Base-by-base conservation (phyloP, 192 early-diverging fungal genomes). In the Coemansia reversa region DNA sequence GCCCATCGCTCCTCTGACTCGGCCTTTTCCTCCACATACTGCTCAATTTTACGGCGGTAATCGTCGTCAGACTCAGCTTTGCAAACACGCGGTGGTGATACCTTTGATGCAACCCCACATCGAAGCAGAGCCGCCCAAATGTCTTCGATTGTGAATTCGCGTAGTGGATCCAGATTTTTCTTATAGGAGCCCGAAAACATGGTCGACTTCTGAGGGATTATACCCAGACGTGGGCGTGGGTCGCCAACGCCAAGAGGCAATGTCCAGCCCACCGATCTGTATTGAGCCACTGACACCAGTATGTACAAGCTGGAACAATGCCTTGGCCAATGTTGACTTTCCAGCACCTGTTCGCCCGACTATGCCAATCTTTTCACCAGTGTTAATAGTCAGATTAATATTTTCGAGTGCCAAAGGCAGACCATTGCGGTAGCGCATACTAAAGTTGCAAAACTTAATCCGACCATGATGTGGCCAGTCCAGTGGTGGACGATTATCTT, bases 91-190 rank as follows among this genome's bases (percentile, higher is more conserved):
- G 51, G 22, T 27, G 55, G 47, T 11, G 57, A 42, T 18, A 57
- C 45, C 20, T 50, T 58, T n/a, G 51, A 42, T 23, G 69, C 63
- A 23, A 67, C 60, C 7, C 48, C 56, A 32, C 72, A 67, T 65
- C 52, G 61, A 16, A 58, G 28, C 28, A 94, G 76, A n/a, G 84
- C 86, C 1, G 79, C 77, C 88, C 88, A 92, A 19, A 93, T 67
- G 5, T 85, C 85, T n/a, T 79, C 81, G 53, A 94, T 90, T 22
- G 79, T 64, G 51, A 87, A 84, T 61, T 91, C 81, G 23, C 75
- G 70, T 60, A 92, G 84, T 1, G 92, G 93, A 60, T 97, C 94
- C 58, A 95, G 69, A 67, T 95, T 95, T 27, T 83, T 80, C 9
- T 93, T 82, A 47, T 93, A 74, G 3, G 90, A 84, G 14, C 88